phyloP scores from a whole-genome alignment of 2,329 filamentous ascomycete species.

The Colletotrichum simmondsii region DNA sequence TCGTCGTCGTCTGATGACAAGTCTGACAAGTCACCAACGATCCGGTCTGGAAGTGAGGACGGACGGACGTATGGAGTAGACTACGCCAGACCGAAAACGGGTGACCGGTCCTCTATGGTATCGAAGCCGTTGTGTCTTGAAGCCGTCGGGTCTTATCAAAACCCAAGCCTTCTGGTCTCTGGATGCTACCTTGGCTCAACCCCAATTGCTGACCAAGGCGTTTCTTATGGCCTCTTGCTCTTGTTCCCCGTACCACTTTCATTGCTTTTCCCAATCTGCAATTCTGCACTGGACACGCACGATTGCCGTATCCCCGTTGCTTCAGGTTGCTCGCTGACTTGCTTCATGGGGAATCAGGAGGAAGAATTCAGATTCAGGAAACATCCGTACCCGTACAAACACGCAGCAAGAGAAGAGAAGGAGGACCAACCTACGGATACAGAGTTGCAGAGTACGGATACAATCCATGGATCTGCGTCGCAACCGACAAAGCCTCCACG shows the following conservation, averaged over 20 bases:
- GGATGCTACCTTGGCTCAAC: background rate
- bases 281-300: background rate
- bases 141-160: conserved; percentile 8
- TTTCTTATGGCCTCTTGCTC: background rate
- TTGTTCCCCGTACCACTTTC: background rate
- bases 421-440: background rate
- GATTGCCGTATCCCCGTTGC: background rate
- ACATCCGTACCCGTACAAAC: background rate
- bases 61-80: background rate
- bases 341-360: background rate
- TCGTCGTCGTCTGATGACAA: background rate
- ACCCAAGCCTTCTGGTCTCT: background rate
- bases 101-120: background rate
- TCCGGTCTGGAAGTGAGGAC: background rate
- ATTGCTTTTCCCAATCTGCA: conserved; percentile 13
- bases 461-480: conserved; percentile 12
- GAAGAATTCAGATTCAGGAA: background rate
- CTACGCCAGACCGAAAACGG: background rate
- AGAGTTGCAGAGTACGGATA: background rate
- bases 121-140: conserved; percentile 3
- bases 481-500: conserved; percentile 28
- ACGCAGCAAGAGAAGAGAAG: background rate
- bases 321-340: background rate
- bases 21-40: background rate
- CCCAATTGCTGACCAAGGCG: background rate